phyloP scores from a whole-genome alignment of 345 rosid species.

The Hypericum perforatum region DNA sequence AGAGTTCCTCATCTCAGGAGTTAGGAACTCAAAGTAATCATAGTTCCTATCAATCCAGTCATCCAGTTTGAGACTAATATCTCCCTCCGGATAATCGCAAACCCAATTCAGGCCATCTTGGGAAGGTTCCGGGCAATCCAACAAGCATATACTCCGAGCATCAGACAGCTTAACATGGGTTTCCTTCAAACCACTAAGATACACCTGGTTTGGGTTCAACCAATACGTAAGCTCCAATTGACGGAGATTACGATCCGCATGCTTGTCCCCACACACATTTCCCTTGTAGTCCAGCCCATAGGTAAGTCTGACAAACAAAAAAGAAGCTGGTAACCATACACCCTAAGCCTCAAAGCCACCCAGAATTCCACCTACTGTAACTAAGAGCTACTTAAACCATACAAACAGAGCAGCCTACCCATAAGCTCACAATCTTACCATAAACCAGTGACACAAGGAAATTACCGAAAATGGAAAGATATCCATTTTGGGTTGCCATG shows the following conservation, averaged over 20 bases:
- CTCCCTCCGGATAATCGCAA: conserved; percentile 98
- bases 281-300: conserved; percentile 96
- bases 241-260: conserved; percentile 59
- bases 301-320: conserved; percentile 50
- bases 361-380: too few species aligned
- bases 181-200: conserved; percentile 81
- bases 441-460: too few species aligned
- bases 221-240: conserved; percentile 80
- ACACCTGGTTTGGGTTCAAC: conserved; percentile 92
- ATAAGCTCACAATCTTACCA: too few species aligned
- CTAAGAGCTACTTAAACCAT: too few species aligned
- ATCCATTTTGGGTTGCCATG: too few species aligned
- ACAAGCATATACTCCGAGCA: conserved; percentile 81
- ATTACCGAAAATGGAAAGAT: too few species aligned
- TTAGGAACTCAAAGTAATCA: conserved; percentile 84
- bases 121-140: conserved; percentile 78
- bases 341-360: too few species aligned
- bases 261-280: conserved; percentile 82
- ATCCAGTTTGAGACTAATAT: conserved; percentile 56
- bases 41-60: conserved; percentile 89
- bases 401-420: too few species aligned
- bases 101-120: conserved; percentile 84
- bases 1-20: conserved; percentile 80
- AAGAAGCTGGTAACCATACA: too few species aligned
- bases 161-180: conserved; percentile 54